Conservation (phyloP, 371 early-diverging fungal species). For the Dipsacomyces acuminosporus region DNA sequence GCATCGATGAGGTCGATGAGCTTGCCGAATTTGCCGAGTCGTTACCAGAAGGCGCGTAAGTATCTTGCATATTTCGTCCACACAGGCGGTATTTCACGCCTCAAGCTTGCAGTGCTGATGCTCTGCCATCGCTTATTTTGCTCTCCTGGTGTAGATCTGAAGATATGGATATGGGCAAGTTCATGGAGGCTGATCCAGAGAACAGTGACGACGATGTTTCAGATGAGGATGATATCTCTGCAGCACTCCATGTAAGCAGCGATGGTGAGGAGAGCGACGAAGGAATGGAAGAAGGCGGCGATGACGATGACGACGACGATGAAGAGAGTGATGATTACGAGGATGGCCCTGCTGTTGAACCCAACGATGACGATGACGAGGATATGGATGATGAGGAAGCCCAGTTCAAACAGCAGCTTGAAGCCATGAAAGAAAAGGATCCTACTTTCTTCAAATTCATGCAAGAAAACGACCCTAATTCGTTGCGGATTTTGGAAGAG, state of each 20-base stretch:
- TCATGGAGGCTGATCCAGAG: constrained; percentile 35
- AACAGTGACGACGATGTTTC: constrained; percentile 24
- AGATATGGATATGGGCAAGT: constrained; percentile 20
- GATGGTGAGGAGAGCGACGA: constrained; percentile 40
- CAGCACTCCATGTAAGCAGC: constrained; percentile 27
- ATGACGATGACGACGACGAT: constrained; percentile 42
- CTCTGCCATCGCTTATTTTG: too few species aligned
- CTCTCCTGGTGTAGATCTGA: neutral
- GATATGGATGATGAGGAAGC: constrained; percentile 45
- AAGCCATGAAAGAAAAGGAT: constrained; percentile 74
- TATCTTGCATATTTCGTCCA: too few species aligned
- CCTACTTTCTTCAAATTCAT: constrained; percentile 87
- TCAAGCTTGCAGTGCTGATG: too few species aligned
- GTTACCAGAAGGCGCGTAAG: constrained; percentile 13
- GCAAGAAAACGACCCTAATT: constrained; percentile 73
- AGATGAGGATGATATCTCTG: constrained; percentile 36
- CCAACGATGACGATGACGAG: constrained; percentile 49
- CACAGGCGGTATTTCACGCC: too few species aligned
- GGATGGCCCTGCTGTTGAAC: too few species aligned
- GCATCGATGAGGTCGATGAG: constrained; percentile 45
- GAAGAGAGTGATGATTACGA: constrained; percentile 46
- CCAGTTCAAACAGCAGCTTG: constrained; percentile 66
- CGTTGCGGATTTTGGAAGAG: constrained; percentile 69
- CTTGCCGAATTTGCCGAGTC: constrained; percentile 40
- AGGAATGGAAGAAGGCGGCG: constrained; percentile 42